Evolutionary conservation across 495 filamentous ascomycete species (phyloP).

Genomic region (Hyaloscypha finlandica): DNA sequence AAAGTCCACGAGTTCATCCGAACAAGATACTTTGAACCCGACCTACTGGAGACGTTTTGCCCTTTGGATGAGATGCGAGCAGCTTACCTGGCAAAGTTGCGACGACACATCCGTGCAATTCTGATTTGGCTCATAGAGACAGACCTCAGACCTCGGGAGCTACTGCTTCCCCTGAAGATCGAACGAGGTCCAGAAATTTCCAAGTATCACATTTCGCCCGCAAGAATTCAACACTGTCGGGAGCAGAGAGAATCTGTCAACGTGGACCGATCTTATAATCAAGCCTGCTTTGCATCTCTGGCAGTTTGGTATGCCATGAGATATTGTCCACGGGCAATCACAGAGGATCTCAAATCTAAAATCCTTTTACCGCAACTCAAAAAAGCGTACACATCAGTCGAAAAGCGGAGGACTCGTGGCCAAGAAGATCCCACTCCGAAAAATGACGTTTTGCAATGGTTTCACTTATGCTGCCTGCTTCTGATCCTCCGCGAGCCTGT

Average conservation of each 20-base stretch:
- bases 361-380: conserved; percentile 9
- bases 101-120: neutral
- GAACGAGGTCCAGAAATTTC: neutral
- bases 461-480: conserved; percentile 18
- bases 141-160: conserved; percentile 3
- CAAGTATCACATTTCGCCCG: neutral
- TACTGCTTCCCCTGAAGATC: conserved; percentile 10
- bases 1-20: conserved; percentile 17
- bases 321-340: conserved; percentile 16
- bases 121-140: conserved; percentile 16
- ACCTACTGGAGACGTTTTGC: neutral
- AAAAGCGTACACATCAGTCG: conserved; percentile 3
- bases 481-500: neutral
- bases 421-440: conserved; percentile 20
- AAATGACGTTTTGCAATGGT: conserved; percentile 22
- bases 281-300: conserved; percentile 14
- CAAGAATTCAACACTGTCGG: neutral
- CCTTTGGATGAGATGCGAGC: conserved; percentile 8
- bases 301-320: conserved; percentile 22
- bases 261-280: conserved; percentile 21
- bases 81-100: conserved; percentile 6
- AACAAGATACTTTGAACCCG: conserved; percentile 8
- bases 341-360: conserved; percentile 1
- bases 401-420: conserved; percentile 3
- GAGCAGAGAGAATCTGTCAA: neutral